Evolutionary conservation across 176 grass and related monocot genomes (phyloP).

Genomic region (Juncus inflexus): DNA sequence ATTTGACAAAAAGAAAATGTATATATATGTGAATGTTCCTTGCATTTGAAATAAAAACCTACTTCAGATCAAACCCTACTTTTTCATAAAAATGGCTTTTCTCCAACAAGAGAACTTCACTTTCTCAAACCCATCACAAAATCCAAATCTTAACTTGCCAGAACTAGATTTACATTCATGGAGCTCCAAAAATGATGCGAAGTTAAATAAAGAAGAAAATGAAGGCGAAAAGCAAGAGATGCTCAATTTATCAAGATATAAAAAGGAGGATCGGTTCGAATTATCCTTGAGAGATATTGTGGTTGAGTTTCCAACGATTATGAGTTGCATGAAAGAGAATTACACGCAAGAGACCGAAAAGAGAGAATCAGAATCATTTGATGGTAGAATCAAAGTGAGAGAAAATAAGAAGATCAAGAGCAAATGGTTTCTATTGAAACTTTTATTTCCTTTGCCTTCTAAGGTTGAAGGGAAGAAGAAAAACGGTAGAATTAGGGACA

Average conservation of each 20-base stretch:
- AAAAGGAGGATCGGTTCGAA: conserved; percentile 30
- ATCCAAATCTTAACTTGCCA: not conserved
- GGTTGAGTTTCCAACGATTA: conserved; percentile 7
- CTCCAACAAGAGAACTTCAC: conserved; percentile 28
- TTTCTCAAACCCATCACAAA: conserved; percentile 19
- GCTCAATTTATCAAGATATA: not conserved
- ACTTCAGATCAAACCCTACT: not conserved
- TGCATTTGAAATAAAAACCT: conserved; percentile 6
- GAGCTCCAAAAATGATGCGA: conserved; percentile 11
- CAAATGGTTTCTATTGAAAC: conserved; percentile 30
- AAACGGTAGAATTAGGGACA: not conserved
- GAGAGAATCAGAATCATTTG: not conserved
- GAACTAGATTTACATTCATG: conserved; percentile 19
- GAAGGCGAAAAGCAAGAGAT: not conserved
- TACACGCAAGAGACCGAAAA: conserved; percentile 4
- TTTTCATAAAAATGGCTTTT: conserved; percentile 8
- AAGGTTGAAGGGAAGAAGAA: conserved; percentile 9
- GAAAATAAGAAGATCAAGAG: conserved; percentile 4
- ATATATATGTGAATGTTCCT: conserved; percentile 1
- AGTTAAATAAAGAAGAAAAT: conserved; percentile 28
- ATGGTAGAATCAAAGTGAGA: conserved; percentile 16
- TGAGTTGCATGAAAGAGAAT: conserved; percentile 13
- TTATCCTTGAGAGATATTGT: conserved; percentile 38
- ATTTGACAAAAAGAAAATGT: too few species aligned
- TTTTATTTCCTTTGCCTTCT: conserved; percentile 23